Evolutionary conservation across 345 rosid species (phyloP).

Genomic region (Eucalyptus sp.): DNA sequence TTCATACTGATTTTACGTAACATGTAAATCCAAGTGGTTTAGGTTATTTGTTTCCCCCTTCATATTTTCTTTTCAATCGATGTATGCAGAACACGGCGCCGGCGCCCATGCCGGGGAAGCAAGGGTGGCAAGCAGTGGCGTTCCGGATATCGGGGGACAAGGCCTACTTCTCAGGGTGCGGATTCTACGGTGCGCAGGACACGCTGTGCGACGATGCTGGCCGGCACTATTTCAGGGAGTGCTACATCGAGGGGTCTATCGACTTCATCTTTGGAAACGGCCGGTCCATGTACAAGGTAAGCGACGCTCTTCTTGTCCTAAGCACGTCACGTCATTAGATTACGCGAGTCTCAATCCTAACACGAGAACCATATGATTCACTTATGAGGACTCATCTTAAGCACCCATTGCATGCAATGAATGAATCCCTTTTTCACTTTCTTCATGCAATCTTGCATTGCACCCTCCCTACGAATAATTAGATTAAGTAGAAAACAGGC

Average conservation of each 20-base stretch:
- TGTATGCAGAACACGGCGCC: slow-evolving; percentile 72
- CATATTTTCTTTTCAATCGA: not conserved
- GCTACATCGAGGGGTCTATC: slow-evolving; percentile 89
- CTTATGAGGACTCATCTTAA: not conserved
- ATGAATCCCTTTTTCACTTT: not conserved
- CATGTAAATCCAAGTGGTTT: not conserved
- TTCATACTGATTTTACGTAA: not conserved
- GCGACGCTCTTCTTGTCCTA: not conserved
- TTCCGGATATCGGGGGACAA: slow-evolving; percentile 89
- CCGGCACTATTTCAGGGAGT: slow-evolving; percentile 83
- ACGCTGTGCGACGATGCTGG: slow-evolving; percentile 94
- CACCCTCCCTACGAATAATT: not conserved
- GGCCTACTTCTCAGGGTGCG: slow-evolving; percentile 82
- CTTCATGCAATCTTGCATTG: not conserved
- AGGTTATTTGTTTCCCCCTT: not conserved
- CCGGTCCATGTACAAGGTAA: slow-evolving; percentile 86
- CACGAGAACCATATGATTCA: not conserved
- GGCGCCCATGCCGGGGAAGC: slow-evolving; percentile 89
- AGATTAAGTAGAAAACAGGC: not conserved
- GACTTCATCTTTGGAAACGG: slow-evolving; percentile 97
- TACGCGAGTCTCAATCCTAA: not conserved
- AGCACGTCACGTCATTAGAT: not conserved
- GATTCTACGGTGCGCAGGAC: slow-evolving; percentile 93
- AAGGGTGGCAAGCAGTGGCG: slow-evolving; percentile 94
- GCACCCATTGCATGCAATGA: not conserved